Conservation (phyloP, 176 grass and related monocot species). For the Metroxylon sagu region DNA sequence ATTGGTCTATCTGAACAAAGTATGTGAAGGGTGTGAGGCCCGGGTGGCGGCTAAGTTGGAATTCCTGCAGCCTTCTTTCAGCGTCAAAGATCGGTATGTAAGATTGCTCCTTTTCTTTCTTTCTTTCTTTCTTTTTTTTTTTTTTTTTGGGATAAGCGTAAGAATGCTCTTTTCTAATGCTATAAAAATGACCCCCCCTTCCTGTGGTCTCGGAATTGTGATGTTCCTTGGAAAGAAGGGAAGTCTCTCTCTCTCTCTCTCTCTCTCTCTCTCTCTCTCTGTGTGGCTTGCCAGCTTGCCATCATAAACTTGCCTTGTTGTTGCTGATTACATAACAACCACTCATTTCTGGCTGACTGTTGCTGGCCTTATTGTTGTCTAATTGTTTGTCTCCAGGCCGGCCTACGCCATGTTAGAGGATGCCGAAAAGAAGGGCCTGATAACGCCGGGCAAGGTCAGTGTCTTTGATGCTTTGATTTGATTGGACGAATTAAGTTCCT, state of each 20-base stretch:
- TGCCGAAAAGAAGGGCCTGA: conserved; percentile 78
- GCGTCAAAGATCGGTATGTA: conserved; percentile 76
- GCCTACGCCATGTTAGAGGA: conserved; percentile 87
- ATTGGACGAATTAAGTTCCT: too few species aligned
- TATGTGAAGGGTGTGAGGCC: conserved; percentile 69
- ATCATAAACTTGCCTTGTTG: too few species aligned
- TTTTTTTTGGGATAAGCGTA: too few species aligned
- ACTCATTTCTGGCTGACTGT: neutral
- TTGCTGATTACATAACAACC: too few species aligned
- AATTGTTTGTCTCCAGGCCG: conserved; percentile 35
- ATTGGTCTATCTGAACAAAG: conserved; percentile 89
- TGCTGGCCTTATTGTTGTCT: neutral
- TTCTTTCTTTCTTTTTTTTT: too few species aligned
- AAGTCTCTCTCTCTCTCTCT: too few species aligned
- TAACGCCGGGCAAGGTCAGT: conserved; percentile 86
- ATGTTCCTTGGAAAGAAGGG: too few species aligned
- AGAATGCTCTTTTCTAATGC: too few species aligned
- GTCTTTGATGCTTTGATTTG: neutral
- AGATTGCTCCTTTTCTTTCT: neutral
- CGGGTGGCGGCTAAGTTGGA: conserved; percentile 78
- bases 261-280: too few species aligned
- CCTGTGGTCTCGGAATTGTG: too few species aligned
- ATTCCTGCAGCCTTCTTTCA: conserved; percentile 84
- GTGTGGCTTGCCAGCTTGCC: too few species aligned
- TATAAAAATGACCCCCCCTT: too few species aligned